Evolutionary conservation across 2,329 filamentous ascomycete genomes (phyloP), one percentile per base, ranked within the genome.

Genomic region (Pseudofabraea citricarpa): DNA sequence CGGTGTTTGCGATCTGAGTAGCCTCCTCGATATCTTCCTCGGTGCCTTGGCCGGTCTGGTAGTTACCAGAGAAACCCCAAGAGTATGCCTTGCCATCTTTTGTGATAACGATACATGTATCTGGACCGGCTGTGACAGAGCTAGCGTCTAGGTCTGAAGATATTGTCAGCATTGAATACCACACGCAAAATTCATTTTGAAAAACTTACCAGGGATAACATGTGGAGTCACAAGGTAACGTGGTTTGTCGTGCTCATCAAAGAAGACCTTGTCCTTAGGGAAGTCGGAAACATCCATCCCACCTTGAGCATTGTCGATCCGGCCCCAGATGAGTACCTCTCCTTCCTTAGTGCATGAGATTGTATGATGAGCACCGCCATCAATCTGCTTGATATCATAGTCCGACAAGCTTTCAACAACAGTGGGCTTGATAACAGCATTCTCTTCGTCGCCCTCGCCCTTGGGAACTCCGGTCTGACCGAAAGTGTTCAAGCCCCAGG

Each of bases 401-500:
- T 75, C 74, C 21, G 73, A 70, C 7, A 96, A 74, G 6, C 74
- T 74, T 7, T 77, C 67, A 20, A 95, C 77, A 40, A 84, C 68
- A 32, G 77, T 79, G 3, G 89, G 86, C 53, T 79, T 77, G n/a
- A 85, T 74, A 40, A 95, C 76, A 48, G 84, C 79, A 24, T 83
- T 83, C 52, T 85, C 81, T 41, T 85, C 79, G 45, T 83, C 77
- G 23, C 82, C 83, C 12, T 77, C 81, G 42, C 74, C 72, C 33
- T 79, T 73, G 13, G 72, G 70, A 46, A 84, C 73, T 26, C 85
- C 88, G 13, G 86, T 87, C 68, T 95, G 84, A 50, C 84, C 86
- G 64, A 87, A 94, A 66, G 86, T 90, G 73, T 95, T 95, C 22
- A 91, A 71, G 19, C 90, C 89, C 88, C 89, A 95, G 0, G 82